Evolutionary conservation across 1,284 basidiomycete species (phyloP), one percentile per base, ranked within the genome.

Genomic region (Boletus sp.): DNA sequence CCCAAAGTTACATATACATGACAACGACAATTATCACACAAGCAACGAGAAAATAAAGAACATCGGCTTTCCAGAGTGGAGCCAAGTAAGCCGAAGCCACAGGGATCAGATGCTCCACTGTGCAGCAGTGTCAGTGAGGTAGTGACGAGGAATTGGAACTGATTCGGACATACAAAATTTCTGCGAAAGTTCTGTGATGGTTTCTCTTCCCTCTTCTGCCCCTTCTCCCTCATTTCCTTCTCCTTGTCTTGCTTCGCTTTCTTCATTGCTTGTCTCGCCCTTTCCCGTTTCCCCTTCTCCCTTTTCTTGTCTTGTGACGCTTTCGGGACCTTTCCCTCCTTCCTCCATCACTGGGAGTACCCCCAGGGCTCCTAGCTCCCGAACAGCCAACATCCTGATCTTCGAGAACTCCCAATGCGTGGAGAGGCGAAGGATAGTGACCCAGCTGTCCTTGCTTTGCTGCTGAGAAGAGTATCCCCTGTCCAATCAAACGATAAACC

Each of bases 271-370:
- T 41, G 27, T 4, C 36, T 36, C 41, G 7, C 18, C 5, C 29
- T 36, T 15, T 29, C 20, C 27, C 15, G 12, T 9, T 29, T 55
- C 44, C 51, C 43, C 36, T 31, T 41, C 24, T 24, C 24, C 24
- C 24, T 24, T 24, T 24, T 4, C 24, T 24, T 24, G 24, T 24
- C 24, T 24, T 24, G 24, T 24, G 24, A 24, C 24, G 24, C 24
- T 24, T 24, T 24, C 24, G 4, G 24, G 24, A 24, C 24, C 24
- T 24, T 24, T 24, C 24, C 24, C 24, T 24, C 24, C 24, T 24
- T 24, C 24, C 24, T 24, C 24, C 24, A 24, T 24, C 24, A 24
- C 68, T 1, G 77, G 74, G 8, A 75, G 68, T 7, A 79, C 63
- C 0, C 63, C 51, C 2, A 72, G 60, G 4, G 59, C 61, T 16